Conservation (phyloP, 2,329 filamentous ascomycete genomes). For the Nothopassalora personata region DNA sequence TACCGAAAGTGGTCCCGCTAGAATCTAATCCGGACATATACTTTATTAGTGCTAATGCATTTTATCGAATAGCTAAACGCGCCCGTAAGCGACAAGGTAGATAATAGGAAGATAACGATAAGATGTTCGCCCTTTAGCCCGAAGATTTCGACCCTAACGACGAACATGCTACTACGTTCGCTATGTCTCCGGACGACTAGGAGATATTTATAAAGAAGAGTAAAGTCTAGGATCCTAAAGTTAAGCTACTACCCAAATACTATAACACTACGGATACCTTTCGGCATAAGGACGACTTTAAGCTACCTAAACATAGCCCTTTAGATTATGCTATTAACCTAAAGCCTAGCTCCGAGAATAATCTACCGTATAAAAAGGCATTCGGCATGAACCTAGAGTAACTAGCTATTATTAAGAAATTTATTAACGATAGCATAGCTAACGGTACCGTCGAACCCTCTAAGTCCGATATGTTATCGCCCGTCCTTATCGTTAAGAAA, state of each 20-base stretch:
- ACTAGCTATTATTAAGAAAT: conserved; percentile 6
- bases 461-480: not conserved
- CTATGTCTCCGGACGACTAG: not conserved
- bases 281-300: not conserved
- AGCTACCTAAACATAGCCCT: not conserved
- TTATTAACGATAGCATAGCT: conserved; percentile 4
- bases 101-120: too few species aligned
- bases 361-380: not conserved
- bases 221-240: not conserved
- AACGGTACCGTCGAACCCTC: conserved; percentile 2
- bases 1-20: too few species aligned
- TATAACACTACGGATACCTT: not conserved
- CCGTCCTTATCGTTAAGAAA: conserved; percentile 8
- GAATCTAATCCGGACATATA: too few species aligned
- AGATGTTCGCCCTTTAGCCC: too few species aligned
- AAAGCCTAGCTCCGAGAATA: not conserved
- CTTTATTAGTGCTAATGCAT: too few species aligned
- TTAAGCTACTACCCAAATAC: not conserved
- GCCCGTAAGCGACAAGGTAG: too few species aligned
- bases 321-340: not conserved
- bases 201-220: not conserved
- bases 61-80: too few species aligned
- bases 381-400: not conserved
- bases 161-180: too few species aligned
- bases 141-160: too few species aligned